phyloP scores from a whole-genome alignment of 345 rosid species.

The Trapa bicornis region DNA sequence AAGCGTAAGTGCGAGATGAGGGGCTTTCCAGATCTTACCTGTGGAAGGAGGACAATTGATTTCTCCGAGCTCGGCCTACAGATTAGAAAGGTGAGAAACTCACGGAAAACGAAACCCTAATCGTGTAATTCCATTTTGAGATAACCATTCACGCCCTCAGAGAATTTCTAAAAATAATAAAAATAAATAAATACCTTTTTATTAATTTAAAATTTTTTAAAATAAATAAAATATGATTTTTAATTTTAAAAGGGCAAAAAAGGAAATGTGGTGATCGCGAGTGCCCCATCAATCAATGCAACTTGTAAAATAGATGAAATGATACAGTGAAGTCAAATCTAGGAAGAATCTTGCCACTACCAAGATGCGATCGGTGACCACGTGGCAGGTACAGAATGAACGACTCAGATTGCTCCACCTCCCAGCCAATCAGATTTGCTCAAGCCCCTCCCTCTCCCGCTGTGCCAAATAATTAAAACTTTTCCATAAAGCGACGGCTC shows the following conservation, averaged over 20 bases:
- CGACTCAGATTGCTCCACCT: constrained; percentile 8
- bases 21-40: background rate
- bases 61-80: background rate
- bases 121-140: background rate
- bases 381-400: constrained; percentile 11
- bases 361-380: background rate
- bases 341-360: too few relatives aligned
- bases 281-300: too few relatives aligned
- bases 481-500: constrained; percentile 25
- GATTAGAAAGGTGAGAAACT: background rate
- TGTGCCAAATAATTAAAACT: constrained; percentile 5
- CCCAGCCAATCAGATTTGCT: constrained; percentile 10
- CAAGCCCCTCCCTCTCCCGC: background rate
- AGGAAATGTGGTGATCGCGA: too few relatives aligned
- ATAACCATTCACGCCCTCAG: background rate
- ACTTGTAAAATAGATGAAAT: too few relatives aligned
- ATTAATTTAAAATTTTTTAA: too few relatives aligned
- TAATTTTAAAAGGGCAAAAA: too few relatives aligned
- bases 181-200: too few relatives aligned
- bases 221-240: too few relatives aligned
- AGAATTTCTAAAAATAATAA: too few relatives aligned
- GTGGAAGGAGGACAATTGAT: background rate
- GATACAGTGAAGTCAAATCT: too few relatives aligned
- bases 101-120: background rate
- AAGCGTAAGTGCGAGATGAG: background rate